These are phyloP conservation scores for Singerocomus rubriflavus DNA, from an alignment of 1,284 basidiomycete genomes.

Conservation along the genomic window DNA sequence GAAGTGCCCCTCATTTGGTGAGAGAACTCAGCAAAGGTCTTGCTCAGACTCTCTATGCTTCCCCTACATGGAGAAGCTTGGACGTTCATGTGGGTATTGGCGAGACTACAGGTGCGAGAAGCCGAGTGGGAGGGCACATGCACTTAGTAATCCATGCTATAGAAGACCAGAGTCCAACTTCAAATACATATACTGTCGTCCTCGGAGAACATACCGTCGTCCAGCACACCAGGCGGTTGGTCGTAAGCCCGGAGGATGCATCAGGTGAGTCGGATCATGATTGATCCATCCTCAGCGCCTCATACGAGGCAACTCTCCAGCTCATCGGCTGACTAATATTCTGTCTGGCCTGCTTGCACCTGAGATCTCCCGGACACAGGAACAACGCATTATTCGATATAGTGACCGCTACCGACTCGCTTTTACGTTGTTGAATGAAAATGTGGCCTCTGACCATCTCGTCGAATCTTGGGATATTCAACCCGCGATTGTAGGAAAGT, in stretches of 20 bases:
- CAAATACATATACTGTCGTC: constrained; percentile 22
- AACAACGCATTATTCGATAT: constrained; percentile 69
- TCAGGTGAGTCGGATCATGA: constrained; percentile 24
- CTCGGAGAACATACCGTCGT: constrained; percentile 28
- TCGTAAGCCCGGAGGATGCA: constrained; percentile 25
- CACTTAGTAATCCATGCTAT: constrained; percentile 11
- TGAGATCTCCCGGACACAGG: constrained; percentile 41
- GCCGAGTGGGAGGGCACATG: neutral
- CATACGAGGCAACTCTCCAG: constrained; percentile 14
- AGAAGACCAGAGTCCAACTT: constrained; percentile 15
- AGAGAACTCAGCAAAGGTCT: constrained; percentile 26
- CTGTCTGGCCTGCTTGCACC: constrained; percentile 51
- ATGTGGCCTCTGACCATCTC: constrained; percentile 64
- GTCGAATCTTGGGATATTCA: constrained; percentile 73
- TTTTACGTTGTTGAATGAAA: constrained; percentile 86
- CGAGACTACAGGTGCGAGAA: constrained; percentile 27
- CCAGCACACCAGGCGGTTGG: constrained; percentile 20
- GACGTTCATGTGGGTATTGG: constrained; percentile 32
- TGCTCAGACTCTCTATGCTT: constrained; percentile 16
- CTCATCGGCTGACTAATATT: constrained; percentile 36
- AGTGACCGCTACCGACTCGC: constrained; percentile 76
- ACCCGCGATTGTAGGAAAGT: constrained; percentile 59
- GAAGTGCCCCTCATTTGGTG: constrained; percentile 8
- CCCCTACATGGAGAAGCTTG: constrained; percentile 40
- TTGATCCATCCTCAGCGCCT: constrained; percentile 9